Evolutionary conservation across 129 eudicot species (phyloP).

Genomic region (Saussurea involucrata): DNA sequence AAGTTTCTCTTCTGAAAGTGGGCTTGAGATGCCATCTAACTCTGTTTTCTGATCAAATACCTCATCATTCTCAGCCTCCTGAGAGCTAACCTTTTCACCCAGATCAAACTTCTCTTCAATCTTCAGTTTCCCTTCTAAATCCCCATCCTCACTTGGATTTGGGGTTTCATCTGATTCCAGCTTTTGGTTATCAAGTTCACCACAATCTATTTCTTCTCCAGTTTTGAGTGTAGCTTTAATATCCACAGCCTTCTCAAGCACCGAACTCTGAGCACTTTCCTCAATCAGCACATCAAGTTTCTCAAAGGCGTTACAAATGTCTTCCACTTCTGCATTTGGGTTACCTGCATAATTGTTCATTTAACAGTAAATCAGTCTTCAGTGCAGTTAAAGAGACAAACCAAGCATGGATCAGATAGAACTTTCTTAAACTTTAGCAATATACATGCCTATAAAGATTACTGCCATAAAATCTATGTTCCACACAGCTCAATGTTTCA

Average conservation of each 20-base stretch:
- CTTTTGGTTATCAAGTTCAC: background rate
- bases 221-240: background rate
- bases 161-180: conserved; percentile 1
- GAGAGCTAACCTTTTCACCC: background rate
- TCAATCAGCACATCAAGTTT: conserved; percentile 18
- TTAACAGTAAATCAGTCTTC: background rate
- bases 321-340: conserved; percentile 15
- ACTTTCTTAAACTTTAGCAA: background rate
- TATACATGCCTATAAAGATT: background rate
- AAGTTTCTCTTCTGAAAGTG: background rate
- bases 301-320: conserved; percentile 25
- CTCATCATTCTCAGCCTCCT: background rate
- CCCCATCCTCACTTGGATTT: background rate
- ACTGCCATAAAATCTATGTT: background rate
- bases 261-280: background rate
- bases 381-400: too few relatives aligned
- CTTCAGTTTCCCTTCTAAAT: background rate
- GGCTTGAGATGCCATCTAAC: background rate
- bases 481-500: too few relatives aligned
- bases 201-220: background rate
- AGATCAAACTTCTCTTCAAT: background rate
- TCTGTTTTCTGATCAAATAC: background rate
- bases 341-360: conserved; percentile 4
- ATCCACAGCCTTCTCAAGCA: background rate
- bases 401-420: background rate